phyloP scores from a whole-genome alignment of 2,329 filamentous ascomycete species.

The Hymenotorrendiella dingleyae region DNA sequence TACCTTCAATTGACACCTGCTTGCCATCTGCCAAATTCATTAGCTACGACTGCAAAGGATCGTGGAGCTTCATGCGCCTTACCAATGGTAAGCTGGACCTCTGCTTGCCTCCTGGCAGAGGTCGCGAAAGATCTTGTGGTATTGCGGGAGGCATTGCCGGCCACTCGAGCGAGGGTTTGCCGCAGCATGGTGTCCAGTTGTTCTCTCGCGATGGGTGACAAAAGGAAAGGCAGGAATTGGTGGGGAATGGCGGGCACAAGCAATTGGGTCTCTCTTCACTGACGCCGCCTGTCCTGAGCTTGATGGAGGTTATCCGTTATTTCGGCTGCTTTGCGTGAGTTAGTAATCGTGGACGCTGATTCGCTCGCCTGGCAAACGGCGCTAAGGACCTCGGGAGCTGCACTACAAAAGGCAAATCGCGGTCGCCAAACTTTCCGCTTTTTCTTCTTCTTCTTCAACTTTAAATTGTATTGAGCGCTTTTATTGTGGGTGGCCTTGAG shows the following conservation, averaged over 20 bases:
- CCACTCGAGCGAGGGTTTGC: slow-evolving; percentile 62
- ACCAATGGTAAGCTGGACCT: slow-evolving; percentile 97
- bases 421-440: slow-evolving; percentile 14
- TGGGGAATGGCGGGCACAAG: slow-evolving; percentile 12
- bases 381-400: no score
- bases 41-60: slow-evolving; percentile 24
- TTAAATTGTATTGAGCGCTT: slow-evolving; percentile 58
- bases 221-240: slow-evolving; percentile 30
- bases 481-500: slow-evolving; percentile 68
- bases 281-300: slow-evolving; percentile 12
- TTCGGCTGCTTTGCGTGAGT: slow-evolving; percentile 14
- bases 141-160: slow-evolving; percentile 57
- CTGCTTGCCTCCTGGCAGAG: slow-evolving; percentile 70
- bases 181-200: slow-evolving; percentile 65
- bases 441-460: slow-evolving; percentile 35
- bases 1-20: slow-evolving; percentile 97
- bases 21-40: slow-evolving; percentile 68
- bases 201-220: slow-evolving; percentile 47
- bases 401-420: slow-evolving; percentile 20
- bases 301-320: slow-evolving; percentile 7
- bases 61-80: slow-evolving; percentile 35
- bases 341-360: slow-evolving; percentile 23
- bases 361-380: no score
- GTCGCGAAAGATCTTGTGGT: slow-evolving; percentile 76
- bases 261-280: slow-evolving; percentile 17